phyloP scores from a whole-genome alignment of 2,329 filamentous ascomycete genomes.

The Nothophoma quercina region DNA sequence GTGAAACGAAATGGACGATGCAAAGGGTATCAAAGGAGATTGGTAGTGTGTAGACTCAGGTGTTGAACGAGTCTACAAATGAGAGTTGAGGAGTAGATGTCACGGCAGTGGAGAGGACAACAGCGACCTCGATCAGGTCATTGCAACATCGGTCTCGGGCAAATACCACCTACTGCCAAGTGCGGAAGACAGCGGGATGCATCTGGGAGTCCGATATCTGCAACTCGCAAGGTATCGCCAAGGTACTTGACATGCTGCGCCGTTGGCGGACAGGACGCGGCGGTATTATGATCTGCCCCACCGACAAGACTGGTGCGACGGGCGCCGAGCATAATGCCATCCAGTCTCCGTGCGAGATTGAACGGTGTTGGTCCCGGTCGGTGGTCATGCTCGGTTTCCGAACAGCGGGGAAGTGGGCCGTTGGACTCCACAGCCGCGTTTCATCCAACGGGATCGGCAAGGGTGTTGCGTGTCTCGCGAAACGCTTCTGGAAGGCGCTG shows the following conservation, averaged over 20 bases:
- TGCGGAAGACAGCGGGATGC: conserved; percentile 14
- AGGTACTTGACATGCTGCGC: conserved; percentile 7
- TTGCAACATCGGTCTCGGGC: conserved; percentile 11
- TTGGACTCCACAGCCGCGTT: conserved; percentile 14
- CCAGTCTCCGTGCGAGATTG: conserved; percentile 5
- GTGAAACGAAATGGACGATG: background rate
- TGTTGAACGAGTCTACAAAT: conserved; percentile 16
- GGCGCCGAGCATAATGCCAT: conserved; percentile 10
- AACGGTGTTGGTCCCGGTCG: background rate
- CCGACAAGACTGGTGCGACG: conserved; percentile 14
- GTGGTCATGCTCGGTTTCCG: conserved; percentile 17
- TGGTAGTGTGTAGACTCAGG: conserved; percentile 4
- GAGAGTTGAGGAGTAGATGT: conserved; percentile 7
- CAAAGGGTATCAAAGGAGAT: background rate
- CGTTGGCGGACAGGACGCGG: background rate
- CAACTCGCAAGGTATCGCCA: conserved; percentile 18
- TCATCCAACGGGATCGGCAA: conserved; percentile 15
- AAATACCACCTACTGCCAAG: conserved; percentile 16
- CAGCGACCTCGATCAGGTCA: conserved; percentile 11
- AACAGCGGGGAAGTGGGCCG: conserved; percentile 19
- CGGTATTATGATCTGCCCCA: conserved; percentile 12
- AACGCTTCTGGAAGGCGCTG: conserved; percentile 10
- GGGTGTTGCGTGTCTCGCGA: conserved; percentile 12
- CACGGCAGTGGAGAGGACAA: background rate
- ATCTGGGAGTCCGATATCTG: conserved; percentile 5